Evolutionary conservation across 1,139 yeast species (phyloP), one percentile per base, ranked within the genome.

Genomic region (Blastobotrys proliferans): DNA sequence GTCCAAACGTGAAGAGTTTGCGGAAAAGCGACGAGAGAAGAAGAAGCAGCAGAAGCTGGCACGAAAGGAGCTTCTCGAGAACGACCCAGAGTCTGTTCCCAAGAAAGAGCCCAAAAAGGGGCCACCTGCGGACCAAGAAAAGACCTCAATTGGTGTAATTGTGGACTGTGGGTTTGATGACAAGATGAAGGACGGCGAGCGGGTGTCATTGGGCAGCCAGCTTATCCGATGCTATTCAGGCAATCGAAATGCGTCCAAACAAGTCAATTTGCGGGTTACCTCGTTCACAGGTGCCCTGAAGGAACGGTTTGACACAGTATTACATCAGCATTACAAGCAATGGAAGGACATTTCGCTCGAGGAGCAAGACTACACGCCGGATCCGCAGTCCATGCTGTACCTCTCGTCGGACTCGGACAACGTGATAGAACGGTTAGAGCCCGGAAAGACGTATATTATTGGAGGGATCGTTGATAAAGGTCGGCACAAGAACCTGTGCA

Each of bases 381-480:
- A 44, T 21, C 35, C 44, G 13, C 40, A 25, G 22, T 28, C 75
- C 42, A 69, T 69, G 45, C 73, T 86, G 0, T 92, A 92, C 58
- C 68, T 92, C 35, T 82, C 95, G 1, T 95, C 97, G 0, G 98
- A 92, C 55, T 81, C 95, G 0, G 84, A 81, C 14, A 83, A 83
- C 21, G 74, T 75, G 17, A 65, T 83, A 27, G 76, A 74, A 16
- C 70, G 66, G 9, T 67, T 92, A 40, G 80, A 82, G 48, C 77
- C 80, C 3, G 82, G 80, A 4, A 73, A 74, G 61, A 83, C 94
- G 0, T 92, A 92, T 56, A 77, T 90, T 37, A 80, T 92, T 42
- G 98, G 98, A 8, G 98, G 98, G 0, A 90, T 92, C 43, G 97
- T 92, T 6, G 98, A 92, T 63, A 92, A 90, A 63, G 94, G 94